Evolutionary conservation across 1,139 yeast genomes (phyloP).

Genomic region (Diutina sp.): DNA sequence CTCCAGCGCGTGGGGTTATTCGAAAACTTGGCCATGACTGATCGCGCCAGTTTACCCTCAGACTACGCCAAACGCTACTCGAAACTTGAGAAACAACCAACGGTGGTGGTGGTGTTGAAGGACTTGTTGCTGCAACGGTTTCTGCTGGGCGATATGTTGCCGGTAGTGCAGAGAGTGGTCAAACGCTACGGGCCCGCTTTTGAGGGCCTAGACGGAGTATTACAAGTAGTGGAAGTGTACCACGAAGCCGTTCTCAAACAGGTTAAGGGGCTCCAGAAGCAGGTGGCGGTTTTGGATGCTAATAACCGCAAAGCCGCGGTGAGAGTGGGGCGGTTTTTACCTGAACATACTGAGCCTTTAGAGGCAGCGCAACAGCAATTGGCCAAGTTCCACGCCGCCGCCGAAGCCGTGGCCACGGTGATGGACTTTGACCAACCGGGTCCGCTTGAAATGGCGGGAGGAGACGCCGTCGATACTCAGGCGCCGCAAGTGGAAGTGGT

Average conservation of each 20-base stretch:
- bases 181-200: slow-evolving; percentile 24
- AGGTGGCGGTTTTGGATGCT: slow-evolving; percentile 20
- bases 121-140: slow-evolving; percentile 40
- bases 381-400: slow-evolving; percentile 32
- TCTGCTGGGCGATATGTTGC: slow-evolving; percentile 31
- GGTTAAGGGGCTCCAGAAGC: slow-evolving; percentile 20
- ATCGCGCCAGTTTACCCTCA: slow-evolving; percentile 3
- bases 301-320: slow-evolving; percentile 44
- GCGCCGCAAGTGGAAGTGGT: slow-evolving; percentile 10
- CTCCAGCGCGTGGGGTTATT: slow-evolving; percentile 51
- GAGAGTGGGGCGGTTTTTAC: slow-evolving; percentile 52
- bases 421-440: slow-evolving; percentile 13
- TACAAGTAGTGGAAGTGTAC: slow-evolving; percentile 18
- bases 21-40: slow-evolving; percentile 8
- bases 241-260: slow-evolving; percentile 29
- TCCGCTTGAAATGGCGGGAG: slow-evolving; percentile 4
- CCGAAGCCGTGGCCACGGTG: slow-evolving; percentile 32
- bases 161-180: slow-evolving; percentile 35
- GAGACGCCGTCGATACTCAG: background rate
- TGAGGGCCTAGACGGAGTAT: background rate
- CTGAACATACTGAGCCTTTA: slow-evolving; percentile 33
- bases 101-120: slow-evolving; percentile 38
- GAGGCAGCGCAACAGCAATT: slow-evolving; percentile 23
- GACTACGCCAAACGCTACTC: slow-evolving; percentile 5
- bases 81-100: slow-evolving; percentile 17